Evolutionary conservation across 2,329 filamentous ascomycete species (phyloP).

Genomic region (Alternaria novae-zelandiae): DNA sequence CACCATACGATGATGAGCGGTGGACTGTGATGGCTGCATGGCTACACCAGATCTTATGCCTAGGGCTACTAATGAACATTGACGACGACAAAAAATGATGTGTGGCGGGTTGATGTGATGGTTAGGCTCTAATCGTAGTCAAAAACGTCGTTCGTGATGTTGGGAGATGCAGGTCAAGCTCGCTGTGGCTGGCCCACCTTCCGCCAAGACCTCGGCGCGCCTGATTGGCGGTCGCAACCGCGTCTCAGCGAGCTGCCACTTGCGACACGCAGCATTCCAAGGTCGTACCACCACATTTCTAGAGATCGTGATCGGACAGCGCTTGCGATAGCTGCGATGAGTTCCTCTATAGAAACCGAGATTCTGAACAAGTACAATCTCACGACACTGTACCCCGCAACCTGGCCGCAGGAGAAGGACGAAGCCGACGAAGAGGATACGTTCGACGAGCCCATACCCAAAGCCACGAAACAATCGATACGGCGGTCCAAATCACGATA

Average conservation of each 20-base stretch:
- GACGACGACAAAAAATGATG: too few relatives aligned
- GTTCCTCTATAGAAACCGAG: constrained; percentile 62
- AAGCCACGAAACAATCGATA: constrained; percentile 29
- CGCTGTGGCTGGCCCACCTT: not conserved
- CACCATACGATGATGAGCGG: not conserved
- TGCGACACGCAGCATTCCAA: constrained; percentile 15
- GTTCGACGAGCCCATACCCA: constrained; percentile 57
- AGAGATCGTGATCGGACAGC: not conserved
- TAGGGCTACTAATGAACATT: too few relatives aligned
- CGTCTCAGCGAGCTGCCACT: constrained; percentile 25
- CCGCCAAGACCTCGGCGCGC: constrained; percentile 17
- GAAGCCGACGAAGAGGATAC: constrained; percentile 63
- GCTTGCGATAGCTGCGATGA: constrained; percentile 30
- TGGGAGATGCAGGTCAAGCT: not conserved
- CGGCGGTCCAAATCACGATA: constrained; percentile 77
- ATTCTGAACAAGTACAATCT: constrained; percentile 92
- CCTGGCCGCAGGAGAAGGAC: constrained; percentile 87
- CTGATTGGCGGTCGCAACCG: constrained; percentile 33
- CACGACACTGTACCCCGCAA: constrained; percentile 74
- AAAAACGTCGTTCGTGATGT: not conserved
- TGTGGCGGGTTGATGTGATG: not conserved
- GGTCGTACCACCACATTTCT: constrained; percentile 1
- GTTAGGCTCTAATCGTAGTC: accelerated
- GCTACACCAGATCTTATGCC: not conserved
- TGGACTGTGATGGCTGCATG: not conserved